These are phyloP conservation scores for Diaporthe capsici DNA, from an alignment of 2,329 filamentous ascomycete genomes.

Conservation along the genomic window DNA sequence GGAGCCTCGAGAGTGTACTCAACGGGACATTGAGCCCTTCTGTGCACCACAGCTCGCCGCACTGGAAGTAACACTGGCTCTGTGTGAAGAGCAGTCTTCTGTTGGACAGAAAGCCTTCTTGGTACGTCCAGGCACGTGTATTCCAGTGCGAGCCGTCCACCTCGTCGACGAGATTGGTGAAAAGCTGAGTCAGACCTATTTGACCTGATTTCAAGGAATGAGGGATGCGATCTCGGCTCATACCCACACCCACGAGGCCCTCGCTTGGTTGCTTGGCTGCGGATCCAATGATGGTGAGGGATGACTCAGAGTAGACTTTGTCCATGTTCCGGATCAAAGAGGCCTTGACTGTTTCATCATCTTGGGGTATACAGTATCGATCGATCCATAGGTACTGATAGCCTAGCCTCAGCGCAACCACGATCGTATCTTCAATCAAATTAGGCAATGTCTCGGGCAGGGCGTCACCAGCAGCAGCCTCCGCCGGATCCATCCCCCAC, in stretches of 20 bases:
- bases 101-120: constrained; percentile 54
- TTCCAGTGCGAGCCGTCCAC: constrained; percentile 50
- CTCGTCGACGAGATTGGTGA: constrained; percentile 26
- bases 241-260: constrained; percentile 52
- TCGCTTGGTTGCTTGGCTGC: constrained; percentile 51
- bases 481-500: constrained; percentile 13
- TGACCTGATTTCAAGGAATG: constrained; percentile 38
- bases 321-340: constrained; percentile 55
- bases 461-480: neutral
- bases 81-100: constrained; percentile 56
- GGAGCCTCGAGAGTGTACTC: constrained; percentile 16
- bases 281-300: constrained; percentile 56
- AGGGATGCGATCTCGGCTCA: constrained; percentile 18
- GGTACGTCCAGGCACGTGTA: constrained; percentile 56
- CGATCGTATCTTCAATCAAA: constrained; percentile 31
- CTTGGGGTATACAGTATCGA: constrained; percentile 51
- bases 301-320: constrained; percentile 53
- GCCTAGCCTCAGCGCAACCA: constrained; percentile 49
- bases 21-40: constrained; percentile 17
- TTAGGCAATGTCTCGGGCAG: constrained; percentile 8
- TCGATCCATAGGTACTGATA: constrained; percentile 57
- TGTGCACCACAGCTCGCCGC: constrained; percentile 40
- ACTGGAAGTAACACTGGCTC: constrained; percentile 58
- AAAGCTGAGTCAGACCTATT: constrained; percentile 44
- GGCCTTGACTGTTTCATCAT: constrained; percentile 42